A percentile compares a stretch with the other conserved stretches of the same genome.
Evolutionary conservation across 2,329 filamentous ascomycete genomes (phyloP).

Genomic region (Alternaria hordeiaustralica): DNA sequence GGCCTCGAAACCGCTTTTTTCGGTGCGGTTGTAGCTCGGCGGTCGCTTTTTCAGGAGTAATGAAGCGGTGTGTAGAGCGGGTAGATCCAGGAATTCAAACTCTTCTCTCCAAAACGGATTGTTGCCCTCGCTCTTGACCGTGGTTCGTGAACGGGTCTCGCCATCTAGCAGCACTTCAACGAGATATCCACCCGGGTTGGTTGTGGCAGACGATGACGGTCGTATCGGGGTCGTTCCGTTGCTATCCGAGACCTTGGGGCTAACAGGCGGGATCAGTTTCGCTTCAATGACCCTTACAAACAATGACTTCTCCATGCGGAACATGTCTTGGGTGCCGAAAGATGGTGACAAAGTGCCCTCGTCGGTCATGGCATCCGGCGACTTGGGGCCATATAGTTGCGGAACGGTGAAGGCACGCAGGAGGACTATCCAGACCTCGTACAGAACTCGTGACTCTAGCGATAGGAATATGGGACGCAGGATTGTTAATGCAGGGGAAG

Average conservation of each 20-base stretch:
- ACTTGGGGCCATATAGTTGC: constrained; percentile 79
- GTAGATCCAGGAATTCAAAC: constrained; percentile 77
- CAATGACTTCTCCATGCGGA: constrained; percentile 69
- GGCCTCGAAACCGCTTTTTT: constrained; percentile 49
- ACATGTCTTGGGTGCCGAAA: constrained; percentile 63
- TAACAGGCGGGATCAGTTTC: constrained; percentile 56
- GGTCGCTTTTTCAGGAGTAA: constrained; percentile 72
- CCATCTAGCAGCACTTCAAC: constrained; percentile 81
- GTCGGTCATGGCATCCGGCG: constrained; percentile 52
- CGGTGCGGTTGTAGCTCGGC: constrained; percentile 46
- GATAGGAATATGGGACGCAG: constrained; percentile 90
- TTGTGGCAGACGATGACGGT: constrained; percentile 40
- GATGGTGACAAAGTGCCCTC: constrained; percentile 45
- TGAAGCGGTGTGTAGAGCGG: constrained; percentile 72
- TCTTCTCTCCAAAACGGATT: constrained; percentile 85
- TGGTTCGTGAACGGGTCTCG: constrained; percentile 77
- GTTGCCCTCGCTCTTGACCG: constrained; percentile 71
- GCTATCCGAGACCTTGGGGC: constrained; percentile 44
- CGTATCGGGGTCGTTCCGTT: constrained; percentile 28
- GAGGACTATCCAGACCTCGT: constrained; percentile 96
- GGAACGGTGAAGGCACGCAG: constrained; percentile 90
- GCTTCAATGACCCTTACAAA: constrained; percentile 68
- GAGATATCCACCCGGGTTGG: constrained; percentile 69
- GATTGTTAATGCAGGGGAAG: constrained; percentile 74
- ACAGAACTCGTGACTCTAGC: constrained; percentile 84